Base-by-base conservation (phyloP, 345 rosid species). In the Eucalyptus lansdowneana region DNA sequence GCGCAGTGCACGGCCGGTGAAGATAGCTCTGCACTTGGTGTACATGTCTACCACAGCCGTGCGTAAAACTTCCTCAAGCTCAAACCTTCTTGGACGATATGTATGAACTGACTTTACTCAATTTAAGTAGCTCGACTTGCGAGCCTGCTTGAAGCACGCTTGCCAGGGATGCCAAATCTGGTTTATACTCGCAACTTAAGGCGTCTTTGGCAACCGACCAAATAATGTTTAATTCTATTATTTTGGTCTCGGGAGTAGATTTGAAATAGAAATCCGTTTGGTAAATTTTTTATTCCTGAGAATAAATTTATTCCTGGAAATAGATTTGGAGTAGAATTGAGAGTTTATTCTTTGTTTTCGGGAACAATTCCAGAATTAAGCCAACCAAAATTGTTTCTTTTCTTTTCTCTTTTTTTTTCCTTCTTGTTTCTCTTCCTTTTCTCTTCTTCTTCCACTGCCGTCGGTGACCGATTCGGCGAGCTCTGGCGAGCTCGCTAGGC, bases 11-110 rank as follows among this genome's bases (percentile, higher is more conserved):
- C 90, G 92, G 9, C 96, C 95, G 54, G 67, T 90, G 50, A 95
- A 90, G 89, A 95, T 90, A 3, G 90, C 91, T 25, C 97, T 97
- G 37, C 98, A 96, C 92, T 97, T 97, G 69, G 97, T 93, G 88
- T 96, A 94, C 96, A 95, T 93, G 88, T 94, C 97, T 89, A 96
- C 92, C 87, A 96, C 58, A 25, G 97, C 94, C 34, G 98, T 96
- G 44, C 92, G 93, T 4, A 91, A 21, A 88, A 93, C 93, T 90
- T 89, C 14, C 50, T 50, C 6, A 89, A 92, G 86, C 89, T 90
- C 89, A 44, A 91, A 90, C 89, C 95, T 94, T 92, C 93, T 97
- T 81, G 90, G 58, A 65, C 92, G 90, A 88, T 93, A 94, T 86
- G 95, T 95, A 87, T 94, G 98, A 86, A 94, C 19, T 4, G 95